Conservation (phyloP, 441 rosid genomes). For the Geranium incanum region DNA sequence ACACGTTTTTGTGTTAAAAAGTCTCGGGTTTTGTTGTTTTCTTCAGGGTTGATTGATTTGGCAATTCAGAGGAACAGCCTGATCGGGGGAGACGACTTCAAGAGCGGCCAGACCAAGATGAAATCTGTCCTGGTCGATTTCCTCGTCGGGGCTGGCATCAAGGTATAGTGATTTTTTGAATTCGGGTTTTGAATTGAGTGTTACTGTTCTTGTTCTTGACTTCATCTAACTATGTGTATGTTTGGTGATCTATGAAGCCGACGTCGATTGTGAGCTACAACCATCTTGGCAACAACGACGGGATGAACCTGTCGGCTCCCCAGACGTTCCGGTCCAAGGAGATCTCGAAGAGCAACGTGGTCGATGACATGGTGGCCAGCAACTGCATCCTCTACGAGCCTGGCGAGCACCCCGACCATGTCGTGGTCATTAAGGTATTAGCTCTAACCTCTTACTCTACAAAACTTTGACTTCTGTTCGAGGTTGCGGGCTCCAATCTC, state of each 20-base stretch:
- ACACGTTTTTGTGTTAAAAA: too few species aligned
- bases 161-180: slow-evolving; percentile 42
- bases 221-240: too few species aligned
- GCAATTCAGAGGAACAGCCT: slow-evolving; percentile 70
- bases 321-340: slow-evolving; percentile 94
- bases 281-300: slow-evolving; percentile 92
- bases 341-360: slow-evolving; percentile 91
- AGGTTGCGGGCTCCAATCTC: too few species aligned
- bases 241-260: slow-evolving; percentile 51
- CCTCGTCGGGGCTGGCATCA: slow-evolving; percentile 94
- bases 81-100: slow-evolving; percentile 96
- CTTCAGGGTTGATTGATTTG: slow-evolving; percentile 70
- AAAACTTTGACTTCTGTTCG: too few species aligned
- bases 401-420: slow-evolving; percentile 93
- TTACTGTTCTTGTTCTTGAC: too few species aligned
- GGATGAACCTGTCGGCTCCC: slow-evolving; percentile 94
- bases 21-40: too few species aligned
- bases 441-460: neutral
- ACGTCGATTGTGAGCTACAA: slow-evolving; percentile 98
- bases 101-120: slow-evolving; percentile 99
- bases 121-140: slow-evolving; percentile 89
- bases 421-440: slow-evolving; percentile 83
- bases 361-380: slow-evolving; percentile 93
- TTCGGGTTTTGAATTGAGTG: too few species aligned
- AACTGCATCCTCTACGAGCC: slow-evolving; percentile 81